Evolutionary conservation across 345 rosid species (phyloP).

Genomic region (Populus davidiana): DNA sequence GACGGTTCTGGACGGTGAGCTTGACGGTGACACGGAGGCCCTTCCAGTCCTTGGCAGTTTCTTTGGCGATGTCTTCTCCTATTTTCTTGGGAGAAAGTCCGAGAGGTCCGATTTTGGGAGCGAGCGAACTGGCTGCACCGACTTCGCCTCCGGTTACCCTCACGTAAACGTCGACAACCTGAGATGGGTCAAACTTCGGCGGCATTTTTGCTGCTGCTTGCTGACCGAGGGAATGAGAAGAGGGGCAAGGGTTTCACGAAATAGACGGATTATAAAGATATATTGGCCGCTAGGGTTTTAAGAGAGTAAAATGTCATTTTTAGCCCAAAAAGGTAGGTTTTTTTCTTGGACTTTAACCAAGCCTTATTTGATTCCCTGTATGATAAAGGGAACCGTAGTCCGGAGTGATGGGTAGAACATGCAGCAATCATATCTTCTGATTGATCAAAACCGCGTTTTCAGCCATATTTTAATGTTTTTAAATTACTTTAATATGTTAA

Average conservation of each 20-base stretch:
- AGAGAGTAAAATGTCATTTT: too few relatives aligned
- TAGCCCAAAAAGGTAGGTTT: too few relatives aligned
- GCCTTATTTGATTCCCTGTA: too few relatives aligned
- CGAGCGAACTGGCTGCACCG: conserved; percentile 16
- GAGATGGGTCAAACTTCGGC: conserved; percentile 19
- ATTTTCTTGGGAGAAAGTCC: conserved; percentile 20
- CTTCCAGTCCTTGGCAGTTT: conserved; percentile 24
- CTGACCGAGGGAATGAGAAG: background rate
- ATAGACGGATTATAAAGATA: background rate
- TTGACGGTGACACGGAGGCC: conserved; percentile 18
- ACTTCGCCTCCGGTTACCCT: conserved; percentile 24
- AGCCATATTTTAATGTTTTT: too few relatives aligned
- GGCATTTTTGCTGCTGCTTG: background rate
- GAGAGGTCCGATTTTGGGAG: conserved; percentile 17
- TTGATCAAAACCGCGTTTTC: too few relatives aligned
- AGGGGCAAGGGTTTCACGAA: background rate
- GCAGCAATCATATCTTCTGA: too few relatives aligned
- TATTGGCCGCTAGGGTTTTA: too few relatives aligned
- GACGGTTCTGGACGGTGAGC: conserved; percentile 23
- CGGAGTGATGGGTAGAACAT: too few relatives aligned
- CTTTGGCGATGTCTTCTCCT: conserved; percentile 19
- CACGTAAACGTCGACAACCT: conserved; percentile 20
- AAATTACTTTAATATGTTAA: too few relatives aligned
- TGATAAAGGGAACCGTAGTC: too few relatives aligned
- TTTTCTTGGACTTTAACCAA: too few relatives aligned